These are phyloP conservation scores for Naganishia kalamii DNA, from an alignment of 768 basidiomycete genomes.

Conservation along the genomic window DNA sequence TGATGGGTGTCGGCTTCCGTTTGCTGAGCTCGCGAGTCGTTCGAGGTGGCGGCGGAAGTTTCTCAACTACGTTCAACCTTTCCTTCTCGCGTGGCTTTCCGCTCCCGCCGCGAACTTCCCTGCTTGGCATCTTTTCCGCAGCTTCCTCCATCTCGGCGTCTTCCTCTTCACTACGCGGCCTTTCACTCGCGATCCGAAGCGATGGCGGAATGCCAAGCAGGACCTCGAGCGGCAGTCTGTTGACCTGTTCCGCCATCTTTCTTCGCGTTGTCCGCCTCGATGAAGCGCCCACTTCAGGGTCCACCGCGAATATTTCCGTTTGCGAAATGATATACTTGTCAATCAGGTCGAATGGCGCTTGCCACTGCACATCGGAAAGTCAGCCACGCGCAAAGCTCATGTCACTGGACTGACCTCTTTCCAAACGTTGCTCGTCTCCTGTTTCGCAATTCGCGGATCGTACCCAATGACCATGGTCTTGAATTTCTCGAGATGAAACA, in stretches of 20 bases:
- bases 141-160: background rate
- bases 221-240: background rate
- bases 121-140: background rate
- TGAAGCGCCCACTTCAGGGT: too few relatives aligned
- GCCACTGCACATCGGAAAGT: conserved; percentile 51
- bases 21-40: background rate
- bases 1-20: background rate
- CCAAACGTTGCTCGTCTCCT: conserved; percentile 66
- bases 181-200: background rate
- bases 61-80: background rate
- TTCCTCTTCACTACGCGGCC: background rate
- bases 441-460: conserved; percentile 72
- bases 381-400: conserved; percentile 7
- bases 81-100: too few relatives aligned
- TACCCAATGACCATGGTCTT: conserved; percentile 63
- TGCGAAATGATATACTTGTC: conserved; percentile 49
- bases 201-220: background rate
- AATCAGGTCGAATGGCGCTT: conserved; percentile 61
- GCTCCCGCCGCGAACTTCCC: background rate
- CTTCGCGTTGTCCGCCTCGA: background rate
- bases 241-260: background rate
- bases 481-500: conserved; percentile 81
- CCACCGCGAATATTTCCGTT: background rate
- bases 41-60: background rate
- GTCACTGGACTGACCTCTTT: conserved; percentile 55